A percentile compares a stretch with the other conserved stretches of the same genome.
phyloP scores from a whole-genome alignment of 2,329 filamentous ascomycete genomes.

The Penicillium sp. region DNA sequence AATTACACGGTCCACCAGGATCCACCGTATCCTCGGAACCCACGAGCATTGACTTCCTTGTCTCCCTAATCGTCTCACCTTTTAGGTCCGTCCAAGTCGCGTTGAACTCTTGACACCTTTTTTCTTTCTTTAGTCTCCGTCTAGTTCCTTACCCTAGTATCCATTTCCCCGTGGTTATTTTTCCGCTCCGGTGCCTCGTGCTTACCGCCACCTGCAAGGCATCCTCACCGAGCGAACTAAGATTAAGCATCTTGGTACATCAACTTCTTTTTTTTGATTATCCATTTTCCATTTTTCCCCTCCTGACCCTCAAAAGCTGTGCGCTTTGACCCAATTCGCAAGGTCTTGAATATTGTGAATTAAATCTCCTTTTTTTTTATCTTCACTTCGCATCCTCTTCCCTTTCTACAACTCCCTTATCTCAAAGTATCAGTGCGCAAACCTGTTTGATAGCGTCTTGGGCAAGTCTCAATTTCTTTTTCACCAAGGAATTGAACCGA shows the following conservation, averaged over 20 bases:
- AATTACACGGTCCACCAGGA: slow-evolving; percentile 24
- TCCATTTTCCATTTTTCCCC: slow-evolving; percentile 7
- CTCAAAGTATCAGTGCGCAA: slow-evolving; percentile 1
- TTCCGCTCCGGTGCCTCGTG: slow-evolving; percentile 33
- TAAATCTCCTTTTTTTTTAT: slow-evolving; percentile 11
- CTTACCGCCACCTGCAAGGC: slow-evolving; percentile 40
- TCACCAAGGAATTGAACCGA: background rate
- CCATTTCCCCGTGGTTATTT: background rate
- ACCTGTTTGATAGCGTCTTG: slow-evolving; percentile 8
- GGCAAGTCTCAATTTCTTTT: slow-evolving; percentile 1
- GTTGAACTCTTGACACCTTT: slow-evolving; percentile 14
- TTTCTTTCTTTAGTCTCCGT: slow-evolving; percentile 17
- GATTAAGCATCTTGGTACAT: slow-evolving; percentile 39
- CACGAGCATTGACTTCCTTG: slow-evolving; percentile 18
- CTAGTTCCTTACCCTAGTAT: background rate
- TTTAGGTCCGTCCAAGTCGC: slow-evolving; percentile 29
- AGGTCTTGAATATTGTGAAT: slow-evolving; percentile 5
- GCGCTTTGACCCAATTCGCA: slow-evolving; percentile 2
- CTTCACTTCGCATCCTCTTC: slow-evolving; percentile 6
- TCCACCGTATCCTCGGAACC: slow-evolving; percentile 39
- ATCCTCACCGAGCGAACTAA: slow-evolving; percentile 35
- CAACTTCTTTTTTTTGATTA: slow-evolving; percentile 21
- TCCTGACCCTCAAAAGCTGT: background rate
- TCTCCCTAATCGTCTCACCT: slow-evolving; percentile 22
- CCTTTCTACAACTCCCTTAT: slow-evolving; percentile 12